Evolutionary conservation across 495 filamentous ascomycete genomes (phyloP).

Genomic region (Hamigera avellanea): DNA sequence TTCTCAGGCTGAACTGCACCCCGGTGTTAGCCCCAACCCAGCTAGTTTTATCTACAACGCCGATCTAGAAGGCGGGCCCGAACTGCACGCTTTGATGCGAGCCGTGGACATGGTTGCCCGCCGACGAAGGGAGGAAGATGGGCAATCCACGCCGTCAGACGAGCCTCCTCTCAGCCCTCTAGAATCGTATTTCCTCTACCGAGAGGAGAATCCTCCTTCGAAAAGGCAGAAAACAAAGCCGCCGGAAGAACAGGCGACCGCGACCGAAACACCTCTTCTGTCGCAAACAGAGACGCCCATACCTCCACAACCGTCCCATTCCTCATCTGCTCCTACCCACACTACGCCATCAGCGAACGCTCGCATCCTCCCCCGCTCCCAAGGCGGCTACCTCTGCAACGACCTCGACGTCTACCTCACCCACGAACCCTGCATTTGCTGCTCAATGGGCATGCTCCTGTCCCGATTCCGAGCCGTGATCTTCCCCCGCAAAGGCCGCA

Average conservation of each 20-base stretch:
- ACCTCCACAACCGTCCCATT: slow-evolving; percentile 3
- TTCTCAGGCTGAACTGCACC: slow-evolving; percentile 13
- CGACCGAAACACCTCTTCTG: not conserved
- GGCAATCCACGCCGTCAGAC: slow-evolving; percentile 1
- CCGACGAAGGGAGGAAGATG: slow-evolving; percentile 34
- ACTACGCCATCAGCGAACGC: slow-evolving; percentile 5
- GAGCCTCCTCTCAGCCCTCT: slow-evolving; percentile 17
- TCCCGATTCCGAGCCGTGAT: slow-evolving; percentile 75
- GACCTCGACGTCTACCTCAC: slow-evolving; percentile 84
- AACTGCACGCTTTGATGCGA: slow-evolving; percentile 74
- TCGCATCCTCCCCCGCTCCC: slow-evolving; percentile 28
- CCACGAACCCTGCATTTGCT: slow-evolving; percentile 93
- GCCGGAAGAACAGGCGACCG: not conserved
- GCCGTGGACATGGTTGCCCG: slow-evolving; percentile 80
- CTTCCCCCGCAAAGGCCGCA: slow-evolving; percentile 48
- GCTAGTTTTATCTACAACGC: slow-evolving; percentile 16
- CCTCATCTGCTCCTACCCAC: not conserved
- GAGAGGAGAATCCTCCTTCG: slow-evolving; percentile 6
- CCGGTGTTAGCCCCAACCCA: slow-evolving; percentile 17
- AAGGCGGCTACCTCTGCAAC: slow-evolving; percentile 89
- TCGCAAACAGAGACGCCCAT: not conserved
- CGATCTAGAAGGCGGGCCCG: slow-evolving; percentile 50
- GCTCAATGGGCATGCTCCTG: slow-evolving; percentile 89
- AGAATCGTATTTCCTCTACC: slow-evolving; percentile 26
- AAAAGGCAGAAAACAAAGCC: not conserved